Evolutionary conservation across 1,139 yeast genomes (phyloP), one percentile per base, ranked within the genome.

Genomic region (Neolecta irregularis): DNA sequence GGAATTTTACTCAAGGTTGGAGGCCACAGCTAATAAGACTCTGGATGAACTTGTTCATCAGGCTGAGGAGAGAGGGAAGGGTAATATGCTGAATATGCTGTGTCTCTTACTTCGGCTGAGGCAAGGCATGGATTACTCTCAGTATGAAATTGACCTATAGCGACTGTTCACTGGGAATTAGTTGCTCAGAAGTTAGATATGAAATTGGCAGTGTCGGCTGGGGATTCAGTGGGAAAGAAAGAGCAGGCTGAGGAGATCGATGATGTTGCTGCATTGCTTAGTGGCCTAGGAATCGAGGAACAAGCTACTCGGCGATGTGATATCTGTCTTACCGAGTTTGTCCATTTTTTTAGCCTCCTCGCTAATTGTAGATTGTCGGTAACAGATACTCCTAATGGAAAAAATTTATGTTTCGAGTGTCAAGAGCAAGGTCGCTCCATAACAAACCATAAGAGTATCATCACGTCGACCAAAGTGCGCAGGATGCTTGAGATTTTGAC

Each of bases 81-180:
- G n/a, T n/a, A 70, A 68, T 41, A 83, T 79, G 50, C 69, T 88
- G 2, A 74, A 78, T 30, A 78, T 85, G 44, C 59, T 85, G 44
- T 76, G 88, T 1, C 88, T 79, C 48, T 75, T 85, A 40, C 56
- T 85, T 43, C 62, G 95, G 38, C 60, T 85, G 31, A 63, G 96
- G 38, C 96, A 85, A 51, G 70, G 77, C 0, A 85, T 95, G 51
- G 80, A 93, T 50, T 94, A 85, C 51, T 65, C 75, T 2, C 35
- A 41, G 12, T 29, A 31, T 26, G 33, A 33, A 23, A 30, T 26
- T 18, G 22, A 34, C 13, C 30, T 31, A 33, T 11, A 32, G 34
- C 15, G 34, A 38, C 24, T 16, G 22, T 20, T 28, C 31, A 28
- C 22, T 28, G 12, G 12, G 31, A 28, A 28, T 16, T 28, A 8